Evolutionary conservation across 805 yeast genomes (phyloP).

Genomic region (Torulaspora maleeae): DNA sequence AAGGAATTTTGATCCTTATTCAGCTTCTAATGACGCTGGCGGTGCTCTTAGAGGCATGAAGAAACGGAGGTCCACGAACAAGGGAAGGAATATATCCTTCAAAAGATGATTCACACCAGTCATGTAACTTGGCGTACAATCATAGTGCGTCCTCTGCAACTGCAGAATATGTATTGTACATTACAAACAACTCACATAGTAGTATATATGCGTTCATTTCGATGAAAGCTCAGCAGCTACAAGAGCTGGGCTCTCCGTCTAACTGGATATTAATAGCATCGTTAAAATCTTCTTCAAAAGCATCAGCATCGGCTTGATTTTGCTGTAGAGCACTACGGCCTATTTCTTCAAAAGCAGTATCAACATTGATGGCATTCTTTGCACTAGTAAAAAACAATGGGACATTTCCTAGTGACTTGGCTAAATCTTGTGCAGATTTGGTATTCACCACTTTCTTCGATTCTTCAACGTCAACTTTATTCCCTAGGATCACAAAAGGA

Average conservation of each 20-base stretch:
- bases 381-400: constrained; percentile 98
- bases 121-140: not conserved
- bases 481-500: constrained; percentile 93
- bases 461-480: constrained; percentile 92
- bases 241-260: constrained; percentile 71
- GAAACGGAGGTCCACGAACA: constrained; percentile 32
- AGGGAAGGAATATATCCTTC: constrained; percentile 31
- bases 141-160: not conserved
- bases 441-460: constrained; percentile 66
- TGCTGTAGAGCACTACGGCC: constrained; percentile 95
- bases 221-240: constrained; percentile 53
- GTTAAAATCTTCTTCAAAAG: constrained; percentile 86
- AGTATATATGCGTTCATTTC: not conserved
- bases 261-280: constrained; percentile 94
- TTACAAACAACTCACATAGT: constrained; percentile 3
- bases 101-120: constrained; percentile 18
- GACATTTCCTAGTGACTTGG: constrained; percentile 63
- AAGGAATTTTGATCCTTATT: constrained; percentile 58
- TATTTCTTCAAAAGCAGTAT: constrained; percentile 91
- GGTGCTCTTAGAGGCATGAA: constrained; percentile 55
- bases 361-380: constrained; percentile 91
- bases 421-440: constrained; percentile 57
- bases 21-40: constrained; percentile 33
- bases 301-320: constrained; percentile 64
- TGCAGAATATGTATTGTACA: constrained; percentile 8